Conservation (phyloP, 2,329 filamentous ascomycete genomes). For the Metarhizium brunneum region DNA sequence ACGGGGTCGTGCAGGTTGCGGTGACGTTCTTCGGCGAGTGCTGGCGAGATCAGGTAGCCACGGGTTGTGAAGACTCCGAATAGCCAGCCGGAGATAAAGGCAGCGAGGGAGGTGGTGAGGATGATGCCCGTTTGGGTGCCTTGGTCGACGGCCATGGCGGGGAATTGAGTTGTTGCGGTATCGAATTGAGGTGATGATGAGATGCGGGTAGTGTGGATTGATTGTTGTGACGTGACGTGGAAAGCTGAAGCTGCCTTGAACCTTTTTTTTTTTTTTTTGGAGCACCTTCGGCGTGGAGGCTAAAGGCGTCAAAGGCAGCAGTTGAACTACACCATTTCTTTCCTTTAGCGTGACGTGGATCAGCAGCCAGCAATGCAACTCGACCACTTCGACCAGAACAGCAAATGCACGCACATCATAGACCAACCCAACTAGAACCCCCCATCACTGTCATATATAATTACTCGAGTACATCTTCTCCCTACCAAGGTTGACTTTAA, state of each 20-base stretch:
- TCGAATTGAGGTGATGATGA: no score
- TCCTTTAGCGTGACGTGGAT: background rate
- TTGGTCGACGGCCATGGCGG: conserved; percentile 7
- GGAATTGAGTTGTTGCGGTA: background rate
- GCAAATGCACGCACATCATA: no score
- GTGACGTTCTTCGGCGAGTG: conserved; percentile 46
- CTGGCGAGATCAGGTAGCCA: conserved; percentile 49
- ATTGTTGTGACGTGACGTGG: no score
- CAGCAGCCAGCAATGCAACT: background rate
- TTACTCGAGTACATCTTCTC: no score
- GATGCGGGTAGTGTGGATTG: no score
- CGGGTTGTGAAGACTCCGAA: conserved; percentile 65
- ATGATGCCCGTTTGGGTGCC: conserved; percentile 46
- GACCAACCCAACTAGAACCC: no score
- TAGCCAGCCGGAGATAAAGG: conserved; percentile 69
- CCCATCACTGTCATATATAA: no score
- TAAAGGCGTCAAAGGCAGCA: no score
- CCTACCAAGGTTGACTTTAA: no score
- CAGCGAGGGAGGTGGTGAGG: conserved; percentile 63
- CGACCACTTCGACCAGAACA: no score
- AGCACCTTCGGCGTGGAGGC: no score
- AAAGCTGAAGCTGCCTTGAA: no score
- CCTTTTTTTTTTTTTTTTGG: background rate
- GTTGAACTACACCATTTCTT: background rate
- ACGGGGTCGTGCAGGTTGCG: conserved; percentile 48